phyloP scores from a whole-genome alignment of 495 filamentous ascomycete genomes.

The Penicillium macrosclerotiorum region DNA sequence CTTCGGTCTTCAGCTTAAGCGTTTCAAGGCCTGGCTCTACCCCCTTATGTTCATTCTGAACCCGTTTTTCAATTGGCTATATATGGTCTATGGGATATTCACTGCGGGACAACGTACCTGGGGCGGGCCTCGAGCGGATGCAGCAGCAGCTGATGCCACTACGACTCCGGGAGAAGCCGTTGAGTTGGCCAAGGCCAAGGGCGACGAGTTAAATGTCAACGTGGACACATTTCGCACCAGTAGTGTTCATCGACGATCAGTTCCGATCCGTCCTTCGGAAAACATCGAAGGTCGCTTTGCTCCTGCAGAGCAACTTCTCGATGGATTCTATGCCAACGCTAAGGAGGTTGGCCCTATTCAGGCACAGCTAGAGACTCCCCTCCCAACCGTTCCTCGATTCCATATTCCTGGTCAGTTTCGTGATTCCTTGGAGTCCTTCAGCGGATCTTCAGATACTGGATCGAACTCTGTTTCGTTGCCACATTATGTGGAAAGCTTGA shows the following conservation, averaged over 20 bases:
- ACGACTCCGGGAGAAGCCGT: slow-evolving; percentile 84
- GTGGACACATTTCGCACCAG: slow-evolving; percentile 85
- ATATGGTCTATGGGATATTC: slow-evolving; percentile 87
- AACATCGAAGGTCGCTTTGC: slow-evolving; percentile 63
- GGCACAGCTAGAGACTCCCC: slow-evolving; percentile 32
- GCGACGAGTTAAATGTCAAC: slow-evolving; percentile 90
- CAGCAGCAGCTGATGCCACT: slow-evolving; percentile 72
- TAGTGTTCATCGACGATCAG: slow-evolving; percentile 45
- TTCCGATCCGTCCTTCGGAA: slow-evolving; percentile 69
- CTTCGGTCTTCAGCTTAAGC: slow-evolving; percentile 81
- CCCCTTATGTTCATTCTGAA: slow-evolving; percentile 95
- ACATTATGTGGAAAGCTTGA: slow-evolving; percentile 75
- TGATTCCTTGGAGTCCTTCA: slow-evolving; percentile 71
- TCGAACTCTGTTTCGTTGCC: slow-evolving; percentile 70
- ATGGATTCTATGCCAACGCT: slow-evolving; percentile 45
- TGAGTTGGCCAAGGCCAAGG: slow-evolving; percentile 71
- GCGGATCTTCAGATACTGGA: slow-evolving; percentile 48
- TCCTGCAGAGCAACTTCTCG: slow-evolving; percentile 46
- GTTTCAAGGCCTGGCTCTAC: slow-evolving; percentile 93
- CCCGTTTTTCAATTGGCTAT: slow-evolving; percentile 98
- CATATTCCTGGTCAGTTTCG: slow-evolving; percentile 52
- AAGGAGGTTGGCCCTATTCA: slow-evolving; percentile 37
- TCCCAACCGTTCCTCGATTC: slow-evolving; percentile 47
- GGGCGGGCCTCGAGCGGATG: slow-evolving; percentile 93
- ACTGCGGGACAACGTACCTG: slow-evolving; percentile 95